Evolutionary conservation across 2,329 filamentous ascomycete genomes (phyloP).

Genomic region (Ophiosphaerella herpotricha): DNA sequence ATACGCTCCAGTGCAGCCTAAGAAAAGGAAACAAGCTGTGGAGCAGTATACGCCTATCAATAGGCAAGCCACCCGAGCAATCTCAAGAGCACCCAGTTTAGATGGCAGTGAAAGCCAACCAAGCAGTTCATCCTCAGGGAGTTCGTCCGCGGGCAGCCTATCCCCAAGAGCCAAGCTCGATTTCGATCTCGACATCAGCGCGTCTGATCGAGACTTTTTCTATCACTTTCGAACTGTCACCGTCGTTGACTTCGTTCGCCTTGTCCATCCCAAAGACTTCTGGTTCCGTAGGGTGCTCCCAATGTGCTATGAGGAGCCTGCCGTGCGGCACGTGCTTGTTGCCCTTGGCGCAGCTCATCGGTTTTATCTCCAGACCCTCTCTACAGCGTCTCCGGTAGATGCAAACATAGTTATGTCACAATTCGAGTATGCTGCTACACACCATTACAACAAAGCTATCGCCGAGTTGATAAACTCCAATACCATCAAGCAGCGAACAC

Average conservation of each 20-base stretch:
- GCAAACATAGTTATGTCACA: slow-evolving; percentile 4
- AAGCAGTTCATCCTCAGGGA: too few species aligned
- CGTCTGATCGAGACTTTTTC: slow-evolving; percentile 6
- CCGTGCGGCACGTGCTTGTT: slow-evolving; percentile 6
- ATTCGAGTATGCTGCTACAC: slow-evolving; percentile 4
- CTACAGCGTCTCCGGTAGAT: neutral
- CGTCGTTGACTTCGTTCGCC: slow-evolving; percentile 9
- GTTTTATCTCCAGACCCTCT: slow-evolving; percentile 8
- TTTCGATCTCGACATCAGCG: slow-evolving; percentile 1
- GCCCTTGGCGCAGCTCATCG: slow-evolving; percentile 11
- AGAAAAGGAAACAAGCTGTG: slow-evolving; percentile 1
- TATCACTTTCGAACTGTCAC: slow-evolving; percentile 12
- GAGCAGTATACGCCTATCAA: too few species aligned
- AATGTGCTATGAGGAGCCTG: slow-evolving; percentile 13
- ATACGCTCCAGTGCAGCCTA: slow-evolving; percentile 3
- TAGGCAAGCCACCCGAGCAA: too few species aligned
- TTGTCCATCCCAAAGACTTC: slow-evolving; percentile 9
- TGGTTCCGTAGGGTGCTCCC: slow-evolving; percentile 12
- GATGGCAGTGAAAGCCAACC: too few species aligned
- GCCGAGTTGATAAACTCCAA: slow-evolving; percentile 3
- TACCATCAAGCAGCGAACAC: neutral
- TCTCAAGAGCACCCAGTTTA: too few species aligned
- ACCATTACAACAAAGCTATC: slow-evolving; percentile 12
- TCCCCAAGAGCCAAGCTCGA: neutral
- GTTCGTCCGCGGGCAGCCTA: too few species aligned